Evolutionary conservation across 495 filamentous ascomycete genomes (phyloP).

Genomic region (Physcia stellaris): DNA sequence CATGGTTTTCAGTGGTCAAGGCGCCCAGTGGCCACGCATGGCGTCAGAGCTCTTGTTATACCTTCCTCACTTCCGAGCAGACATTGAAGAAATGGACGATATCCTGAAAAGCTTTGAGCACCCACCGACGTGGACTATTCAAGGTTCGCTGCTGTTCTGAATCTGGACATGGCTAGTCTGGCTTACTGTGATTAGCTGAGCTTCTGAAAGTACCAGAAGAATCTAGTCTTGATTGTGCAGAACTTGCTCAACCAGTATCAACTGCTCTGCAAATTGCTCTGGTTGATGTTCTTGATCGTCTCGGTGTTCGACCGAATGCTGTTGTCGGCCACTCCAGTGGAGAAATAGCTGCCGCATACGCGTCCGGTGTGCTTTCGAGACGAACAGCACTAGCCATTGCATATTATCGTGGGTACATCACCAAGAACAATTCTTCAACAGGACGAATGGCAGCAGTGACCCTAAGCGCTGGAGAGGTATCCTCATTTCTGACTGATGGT

Average conservation of each 20-base stretch:
- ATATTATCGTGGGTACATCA: constrained; percentile 13
- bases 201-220: constrained; percentile 3
- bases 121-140: constrained; percentile 4
- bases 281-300: constrained; percentile 12
- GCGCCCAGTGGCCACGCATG: constrained; percentile 17
- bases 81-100: constrained; percentile 2
- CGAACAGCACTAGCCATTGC: constrained; percentile 11
- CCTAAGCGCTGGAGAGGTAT: constrained; percentile 17
- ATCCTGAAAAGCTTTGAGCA: constrained; percentile 1
- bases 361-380: constrained; percentile 3
- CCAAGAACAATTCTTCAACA: constrained; percentile 1
- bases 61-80: not conserved
- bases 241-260: constrained; percentile 16
- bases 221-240: constrained; percentile 9
- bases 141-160: not conserved
- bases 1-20: constrained; percentile 18
- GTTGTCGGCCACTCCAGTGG: constrained; percentile 17
- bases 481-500: constrained; percentile 6
- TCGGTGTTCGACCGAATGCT: constrained; percentile 10
- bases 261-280: constrained; percentile 21
- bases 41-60: constrained; percentile 3
- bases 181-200: constrained; percentile 1
- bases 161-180: not conserved
- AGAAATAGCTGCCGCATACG: constrained; percentile 17
- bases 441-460: constrained; percentile 31